Evolutionary conservation across 2,329 filamentous ascomycete species (phyloP).

Genomic region (Alternaria ventricosa): DNA sequence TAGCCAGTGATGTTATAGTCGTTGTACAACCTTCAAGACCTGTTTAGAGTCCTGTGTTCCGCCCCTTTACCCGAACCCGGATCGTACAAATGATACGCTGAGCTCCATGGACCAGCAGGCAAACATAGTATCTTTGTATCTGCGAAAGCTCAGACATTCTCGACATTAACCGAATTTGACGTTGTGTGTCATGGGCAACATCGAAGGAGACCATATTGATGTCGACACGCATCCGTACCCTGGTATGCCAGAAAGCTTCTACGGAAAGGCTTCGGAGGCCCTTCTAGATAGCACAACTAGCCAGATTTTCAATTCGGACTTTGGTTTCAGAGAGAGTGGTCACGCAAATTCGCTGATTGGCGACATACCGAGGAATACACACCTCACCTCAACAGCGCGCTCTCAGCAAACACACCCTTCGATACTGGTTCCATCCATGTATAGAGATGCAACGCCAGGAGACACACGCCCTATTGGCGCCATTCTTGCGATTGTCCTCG

Average conservation of each 20-base stretch:
- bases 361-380: background rate
- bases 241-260: background rate
- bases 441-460: background rate
- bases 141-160: background rate
- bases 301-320: background rate
- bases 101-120: background rate
- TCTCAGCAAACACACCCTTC: background rate
- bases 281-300: background rate
- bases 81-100: slow-evolving; percentile 3
- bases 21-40: background rate
- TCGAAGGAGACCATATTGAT: background rate
- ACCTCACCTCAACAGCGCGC: background rate
- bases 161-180: background rate
- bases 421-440: background rate
- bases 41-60: background rate
- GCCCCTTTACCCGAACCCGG: background rate
- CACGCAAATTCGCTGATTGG: background rate
- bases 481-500: slow-evolving; percentile 3
- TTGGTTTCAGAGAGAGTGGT: background rate
- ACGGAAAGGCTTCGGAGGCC: background rate
- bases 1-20: slow-evolving; percentile 1
- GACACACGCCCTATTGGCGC: background rate
- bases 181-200: background rate
- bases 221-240: slow-evolving; percentile 2
- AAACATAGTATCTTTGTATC: background rate